Conservation (phyloP, 1,284 basidiomycete species). For the Wallemia hederae region DNA sequence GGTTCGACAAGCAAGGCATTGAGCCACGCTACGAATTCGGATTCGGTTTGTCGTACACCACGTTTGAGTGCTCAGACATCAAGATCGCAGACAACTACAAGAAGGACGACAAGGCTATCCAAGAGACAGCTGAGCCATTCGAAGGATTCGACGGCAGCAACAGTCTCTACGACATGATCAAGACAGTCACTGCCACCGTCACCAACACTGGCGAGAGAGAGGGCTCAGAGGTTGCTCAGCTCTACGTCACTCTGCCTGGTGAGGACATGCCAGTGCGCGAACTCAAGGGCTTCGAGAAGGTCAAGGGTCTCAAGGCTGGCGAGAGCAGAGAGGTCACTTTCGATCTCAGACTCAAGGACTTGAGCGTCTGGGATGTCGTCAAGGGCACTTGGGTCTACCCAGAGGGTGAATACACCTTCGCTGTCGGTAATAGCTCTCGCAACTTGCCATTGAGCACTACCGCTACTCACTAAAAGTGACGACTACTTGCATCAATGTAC, state of each 20-base stretch:
- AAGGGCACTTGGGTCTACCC: slow-evolving; percentile 17
- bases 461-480: not conserved
- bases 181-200: slow-evolving; percentile 15
- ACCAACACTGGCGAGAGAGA: slow-evolving; percentile 17
- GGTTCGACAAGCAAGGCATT: slow-evolving; percentile 37
- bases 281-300: slow-evolving; percentile 16
- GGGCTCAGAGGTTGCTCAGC: slow-evolving; percentile 20
- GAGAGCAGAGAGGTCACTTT: slow-evolving; percentile 13
- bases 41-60: slow-evolving; percentile 55
- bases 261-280: slow-evolving; percentile 15
- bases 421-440: slow-evolving; percentile 14
- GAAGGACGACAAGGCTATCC: slow-evolving; percentile 1
- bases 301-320: slow-evolving; percentile 12
- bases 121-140: not conserved
- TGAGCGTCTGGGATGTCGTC: slow-evolving; percentile 16
- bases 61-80: slow-evolving; percentile 35
- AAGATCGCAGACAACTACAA: slow-evolving; percentile 12
- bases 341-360: slow-evolving; percentile 11
- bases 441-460: slow-evolving; percentile 8
- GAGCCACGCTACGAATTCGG: slow-evolving; percentile 42
- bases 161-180: slow-evolving; percentile 1
- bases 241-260: slow-evolving; percentile 16
- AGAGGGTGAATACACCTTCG: slow-evolving; percentile 12
- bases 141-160: not conserved
- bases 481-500: not conserved